Evolutionary conservation across 208 protist genomes (phyloP).

Genomic region (Herpetomonas samuelpessoai): DNA sequence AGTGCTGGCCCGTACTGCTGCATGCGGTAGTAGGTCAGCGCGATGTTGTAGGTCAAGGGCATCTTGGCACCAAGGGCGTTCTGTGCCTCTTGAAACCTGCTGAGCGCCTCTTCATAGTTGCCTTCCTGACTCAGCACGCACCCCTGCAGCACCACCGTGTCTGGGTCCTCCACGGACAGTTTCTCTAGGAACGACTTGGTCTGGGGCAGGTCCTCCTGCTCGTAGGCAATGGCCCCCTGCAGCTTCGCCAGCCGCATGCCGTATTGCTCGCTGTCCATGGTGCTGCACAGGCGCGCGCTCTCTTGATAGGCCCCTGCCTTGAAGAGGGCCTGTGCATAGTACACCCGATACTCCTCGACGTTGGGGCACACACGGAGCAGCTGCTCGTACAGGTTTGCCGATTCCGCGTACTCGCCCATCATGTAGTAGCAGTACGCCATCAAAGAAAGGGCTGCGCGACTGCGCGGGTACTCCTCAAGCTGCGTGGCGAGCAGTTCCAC

Average conservation of each 20-base stretch:
- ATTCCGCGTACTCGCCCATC: conserved; percentile 88
- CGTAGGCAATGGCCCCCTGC: conserved; percentile 91
- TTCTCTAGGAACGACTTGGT: conserved; percentile 91
- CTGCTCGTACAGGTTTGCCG: conserved; percentile 90
- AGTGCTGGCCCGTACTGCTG: conserved; percentile 94
- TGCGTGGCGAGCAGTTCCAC: conserved; percentile 87
- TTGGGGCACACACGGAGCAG: conserved; percentile 90
- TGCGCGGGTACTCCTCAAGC: conserved; percentile 93
- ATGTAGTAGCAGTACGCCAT: conserved; percentile 97
- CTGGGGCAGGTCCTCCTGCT: conserved; percentile 90
- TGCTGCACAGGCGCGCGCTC: conserved; percentile 73
- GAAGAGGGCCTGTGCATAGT: conserved; percentile 95
- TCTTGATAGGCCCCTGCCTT: conserved; percentile 93
- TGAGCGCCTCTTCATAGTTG: conserved; percentile 91
- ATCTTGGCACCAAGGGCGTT: conserved; percentile 85
- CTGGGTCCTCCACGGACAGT: conserved; percentile 74
- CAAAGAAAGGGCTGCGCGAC: conserved; percentile 94
- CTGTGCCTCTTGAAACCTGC: conserved; percentile 93
- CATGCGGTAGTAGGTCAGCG: conserved; percentile 94
- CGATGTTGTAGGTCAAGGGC: conserved; percentile 96
- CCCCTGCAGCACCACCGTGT: conserved; percentile 85
- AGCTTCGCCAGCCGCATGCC: conserved; percentile 82
- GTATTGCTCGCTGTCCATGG: conserved; percentile 86
- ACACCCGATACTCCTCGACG: conserved; percentile 95
- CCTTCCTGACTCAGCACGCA: conserved; percentile 92